Evolutionary conservation across 2,329 filamentous ascomycete species (phyloP), one percentile per base, ranked within the genome.

Genomic region (Furcasterigmium furcatum): DNA sequence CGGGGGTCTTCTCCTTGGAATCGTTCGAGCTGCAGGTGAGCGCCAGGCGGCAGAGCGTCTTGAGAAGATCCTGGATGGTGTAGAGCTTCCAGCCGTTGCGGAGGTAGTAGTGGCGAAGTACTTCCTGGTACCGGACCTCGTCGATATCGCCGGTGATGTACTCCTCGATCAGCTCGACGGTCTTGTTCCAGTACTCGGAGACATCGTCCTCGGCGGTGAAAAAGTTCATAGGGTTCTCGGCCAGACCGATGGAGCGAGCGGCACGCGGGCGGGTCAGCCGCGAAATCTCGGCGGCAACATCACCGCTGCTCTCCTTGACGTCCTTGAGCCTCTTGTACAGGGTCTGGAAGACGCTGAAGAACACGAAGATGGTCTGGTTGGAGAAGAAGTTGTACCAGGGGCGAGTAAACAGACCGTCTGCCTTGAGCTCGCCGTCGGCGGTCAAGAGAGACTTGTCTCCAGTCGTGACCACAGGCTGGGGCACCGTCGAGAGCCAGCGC

Each of bases 51-150:
- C 87, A 86, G 32, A 96, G 80, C 1, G 86, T 86, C 60, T 84
- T 84, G 44, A 97, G 80, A 24, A 96, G 82, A 62, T 95, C 91
- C 60, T 95, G 89, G 52, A 97, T 84, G 5, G 89, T 91, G 71
- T 97, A 99, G 32, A 97, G 71, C 58, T 91, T 90, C 87, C 92
- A 99, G 7, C 94, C 94, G 53, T 84, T 87, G 60, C 87, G 85
- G 47, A 97, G 77, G 63, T 96, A 99, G 69, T 90, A 96, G 53
- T 91, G 88, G 20, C 94, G 87, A 46, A 99, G 76, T 6, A 91
- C 87, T 58, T 97, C 91, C 64, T 97, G 92, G 55, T 95, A 89
- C 24, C 89, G 84, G 44, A 73, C 77, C 65, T 91, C 84, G 43
- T 97, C 94, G 30, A 91, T 75, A 9, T 95, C 88, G 5, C 86